Evolutionary conservation across 441 rosid species (phyloP).

Genomic region (Caryocar brasiliense): DNA sequence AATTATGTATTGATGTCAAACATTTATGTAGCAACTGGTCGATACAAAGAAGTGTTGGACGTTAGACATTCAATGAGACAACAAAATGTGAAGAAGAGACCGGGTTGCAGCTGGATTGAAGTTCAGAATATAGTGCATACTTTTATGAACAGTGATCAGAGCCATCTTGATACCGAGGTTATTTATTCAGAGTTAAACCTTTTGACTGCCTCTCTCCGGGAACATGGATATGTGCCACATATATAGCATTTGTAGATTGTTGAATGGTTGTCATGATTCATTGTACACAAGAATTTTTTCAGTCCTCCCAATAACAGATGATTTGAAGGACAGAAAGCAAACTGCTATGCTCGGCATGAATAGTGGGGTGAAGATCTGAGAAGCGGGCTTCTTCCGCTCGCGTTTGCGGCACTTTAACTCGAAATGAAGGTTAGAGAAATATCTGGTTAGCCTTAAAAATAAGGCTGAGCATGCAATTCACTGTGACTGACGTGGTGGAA

Average conservation of each 20-base stretch:
- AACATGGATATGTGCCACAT: constrained; percentile 21
- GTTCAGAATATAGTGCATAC: constrained; percentile 27
- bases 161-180: constrained; percentile 26
- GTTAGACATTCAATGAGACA: constrained; percentile 40
- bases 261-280: neutral
- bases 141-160: constrained; percentile 28
- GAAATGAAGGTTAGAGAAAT: too few species aligned
- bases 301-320: too few species aligned
- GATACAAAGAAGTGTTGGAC: constrained; percentile 35
- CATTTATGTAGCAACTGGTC: constrained; percentile 35
- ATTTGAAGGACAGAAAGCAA: too few species aligned
- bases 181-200: constrained; percentile 24
- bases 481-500: too few species aligned
- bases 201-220: constrained; percentile 27
- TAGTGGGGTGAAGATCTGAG: too few species aligned
- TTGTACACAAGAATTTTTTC: too few species aligned
- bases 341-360: too few species aligned
- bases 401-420: too few species aligned
- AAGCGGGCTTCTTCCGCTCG: too few species aligned
- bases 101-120: constrained; percentile 53
- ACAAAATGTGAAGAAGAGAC: constrained; percentile 37
- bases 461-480: too few species aligned
- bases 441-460: too few species aligned
- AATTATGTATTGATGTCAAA: constrained; percentile 48
- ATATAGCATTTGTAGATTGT: neutral